Evolutionary conservation across 208 protist species (phyloP).

Genomic region (Acanthamoeba healyi): DNA sequence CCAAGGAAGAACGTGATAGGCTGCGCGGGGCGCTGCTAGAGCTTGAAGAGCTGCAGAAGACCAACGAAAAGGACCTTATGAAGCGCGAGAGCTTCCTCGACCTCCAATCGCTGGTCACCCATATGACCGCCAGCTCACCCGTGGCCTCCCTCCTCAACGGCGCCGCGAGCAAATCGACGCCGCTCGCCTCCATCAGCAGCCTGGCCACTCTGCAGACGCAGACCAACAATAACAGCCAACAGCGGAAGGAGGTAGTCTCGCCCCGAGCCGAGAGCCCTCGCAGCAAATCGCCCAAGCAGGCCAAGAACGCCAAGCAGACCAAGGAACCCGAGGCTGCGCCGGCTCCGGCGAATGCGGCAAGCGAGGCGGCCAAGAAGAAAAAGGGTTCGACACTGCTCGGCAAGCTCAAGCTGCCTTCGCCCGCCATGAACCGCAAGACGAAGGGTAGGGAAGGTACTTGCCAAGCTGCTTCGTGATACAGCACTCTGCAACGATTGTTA

Average conservation of each 20-base stretch:
- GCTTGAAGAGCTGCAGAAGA: constrained; percentile 38
- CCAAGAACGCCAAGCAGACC: neutral
- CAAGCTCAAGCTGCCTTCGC: constrained; percentile 38
- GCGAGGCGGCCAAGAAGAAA: neutral
- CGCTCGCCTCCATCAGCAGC: neutral
- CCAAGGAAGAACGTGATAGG: neutral
- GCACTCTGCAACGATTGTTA: neutral
- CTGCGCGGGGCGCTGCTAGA: constrained; percentile 14
- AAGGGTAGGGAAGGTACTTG: neutral
- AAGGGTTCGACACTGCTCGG: constrained; percentile 6
- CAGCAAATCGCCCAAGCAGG: neutral
- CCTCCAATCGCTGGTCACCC: constrained; percentile 7
- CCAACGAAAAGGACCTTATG: constrained; percentile 24
- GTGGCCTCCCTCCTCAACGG: neutral
- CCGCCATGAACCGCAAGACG: constrained; percentile 22
- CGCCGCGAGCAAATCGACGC: neutral
- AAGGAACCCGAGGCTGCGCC: neutral
- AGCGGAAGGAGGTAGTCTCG: neutral
- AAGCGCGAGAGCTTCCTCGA: constrained; percentile 53
- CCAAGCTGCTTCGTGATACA: neutral
- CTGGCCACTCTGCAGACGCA: neutral
- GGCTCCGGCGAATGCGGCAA: too few species aligned
- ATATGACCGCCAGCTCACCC: constrained; percentile 6
- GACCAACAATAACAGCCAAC: neutral
- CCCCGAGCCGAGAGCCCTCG: neutral